Evolutionary conservation across 2,329 filamentous ascomycete species (phyloP), one percentile per base, ranked within the genome.

Genomic region (Grosmannia penicillata): DNA sequence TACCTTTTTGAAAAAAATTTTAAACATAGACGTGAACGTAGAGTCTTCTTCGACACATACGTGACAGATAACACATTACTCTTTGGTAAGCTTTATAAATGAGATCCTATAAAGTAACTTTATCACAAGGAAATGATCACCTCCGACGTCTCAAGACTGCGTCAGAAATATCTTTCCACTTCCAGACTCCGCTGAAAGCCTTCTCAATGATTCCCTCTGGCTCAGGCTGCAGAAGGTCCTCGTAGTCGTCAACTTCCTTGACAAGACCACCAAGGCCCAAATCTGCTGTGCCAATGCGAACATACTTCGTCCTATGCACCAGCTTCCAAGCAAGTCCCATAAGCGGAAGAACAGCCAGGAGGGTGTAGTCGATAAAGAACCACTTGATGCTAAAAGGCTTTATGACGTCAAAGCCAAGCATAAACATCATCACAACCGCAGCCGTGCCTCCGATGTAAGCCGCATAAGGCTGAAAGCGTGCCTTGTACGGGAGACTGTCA

Each of bases 401-500:
- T 2, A 39, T 4, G 3, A 19, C n/a, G n/a, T 39, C 37, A 11
- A 39, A 39, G 19, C 37, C 37, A 10, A 39, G 37, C 19, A 39
- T 24, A 6, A 39, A 7, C 31, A 39, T 39, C 14, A 32, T 32
- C 3, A 39, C 8, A 4, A 29, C 18, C 2, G 37, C 31, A 42
- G 45, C 47, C 8, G 43, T 37, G 18, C 42, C 36, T 5, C 37
- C 37, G 2, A 39, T 28, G 22, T 47, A 46, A 4, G 47, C 47
- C n/a, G 42, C 30, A 9, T 39, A 39, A 14, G 37, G 39, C 34
- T 36, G 39, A 22, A 33, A 59, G 29, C 63, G 61, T 4, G 68
- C 66, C 38, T 62, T 66, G 56, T 74, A 75, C 0, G 72, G 71
- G 14, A 78, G 53, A 2, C 57, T 61, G 35, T 65, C 56, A 8